Base-by-base conservation (phyloP, 2,329 filamentous ascomycete genomes). In the Ophiosphaerella korrae region DNA sequence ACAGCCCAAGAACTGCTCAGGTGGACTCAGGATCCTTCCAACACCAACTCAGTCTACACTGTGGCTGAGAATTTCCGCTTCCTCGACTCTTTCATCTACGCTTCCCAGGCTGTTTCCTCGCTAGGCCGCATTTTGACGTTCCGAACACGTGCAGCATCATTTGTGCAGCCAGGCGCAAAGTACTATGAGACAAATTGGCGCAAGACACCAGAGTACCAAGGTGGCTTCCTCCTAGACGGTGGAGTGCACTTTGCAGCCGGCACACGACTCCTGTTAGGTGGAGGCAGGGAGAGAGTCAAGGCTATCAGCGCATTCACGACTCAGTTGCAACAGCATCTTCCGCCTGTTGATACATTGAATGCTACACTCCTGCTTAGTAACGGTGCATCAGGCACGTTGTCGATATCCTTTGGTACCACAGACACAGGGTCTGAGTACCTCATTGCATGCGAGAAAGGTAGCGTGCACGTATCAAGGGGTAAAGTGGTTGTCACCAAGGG, bases 21-120 rank as follows among this genome's bases (percentile, higher is more conserved):
- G 6, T 82, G 76, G 71, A 81, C 79, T 0, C 45, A 53, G 8
- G 14, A 60, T 52, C 57, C 74, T 11, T 57, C 69, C 14, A 76
- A 76, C 32, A 74, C 78, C 49, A 63, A 67, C 57, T 43, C 80
- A 79, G 63, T 53, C 11, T 70, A 70, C 51, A 48, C 53, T 5
- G 66, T 92, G 3, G 89, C 87, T 0, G 89, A 92, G 72, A 91
- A 92, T 73, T 88, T 84, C 67, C 82, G 89, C 43, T 91, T 85
- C 74, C 71, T 83, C 48, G 77, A 81, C 26, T 77, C 77, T 9
- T 85, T 84, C 64, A 50, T 71, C 11, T 82, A 81, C 60, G 87
- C 78, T 0, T 74, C 75, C 0, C 61, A 78, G 47, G 75, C 81
- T 55, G 72, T 84, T 7, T 68, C 78, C 53, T 73, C 77, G 41